A percentile compares a stretch with the other conserved stretches of the same genome.
Conservation (phyloP, 1,139 yeast species). For the Saccharomyces hybrid region DNA sequence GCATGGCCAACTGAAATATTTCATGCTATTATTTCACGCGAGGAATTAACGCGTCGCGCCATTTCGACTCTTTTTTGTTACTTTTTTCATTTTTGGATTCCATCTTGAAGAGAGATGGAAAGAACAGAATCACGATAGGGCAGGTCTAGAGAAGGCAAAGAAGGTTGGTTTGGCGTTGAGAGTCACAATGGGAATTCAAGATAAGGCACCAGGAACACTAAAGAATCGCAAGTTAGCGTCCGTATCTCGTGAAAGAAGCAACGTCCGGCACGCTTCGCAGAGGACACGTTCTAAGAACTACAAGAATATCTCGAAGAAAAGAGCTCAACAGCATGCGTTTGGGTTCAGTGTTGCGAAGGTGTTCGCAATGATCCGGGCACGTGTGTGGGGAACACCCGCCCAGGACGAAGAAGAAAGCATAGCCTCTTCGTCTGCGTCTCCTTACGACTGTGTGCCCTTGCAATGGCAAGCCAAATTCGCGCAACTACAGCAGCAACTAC, state of each 20-base stretch:
- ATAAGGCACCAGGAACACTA: neutral
- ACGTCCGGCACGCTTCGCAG: neutral
- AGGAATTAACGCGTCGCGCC: neutral
- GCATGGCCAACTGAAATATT: neutral
- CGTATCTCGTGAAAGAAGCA: neutral
- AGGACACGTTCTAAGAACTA: constrained; percentile 2
- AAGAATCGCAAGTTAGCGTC: neutral
- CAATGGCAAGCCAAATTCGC: constrained; percentile 35
- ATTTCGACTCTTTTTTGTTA: neutral
- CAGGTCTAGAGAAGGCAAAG: neutral
- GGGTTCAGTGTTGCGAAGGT: neutral
- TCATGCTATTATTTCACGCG: neutral
- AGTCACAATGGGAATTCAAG: neutral
- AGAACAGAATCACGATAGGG: neutral
- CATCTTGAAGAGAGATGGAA: neutral
- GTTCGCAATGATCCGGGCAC: neutral
- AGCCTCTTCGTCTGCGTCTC: neutral
- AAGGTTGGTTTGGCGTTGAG: neutral
- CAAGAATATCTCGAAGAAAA: constrained; percentile 3
- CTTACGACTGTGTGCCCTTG: constrained; percentile 16
- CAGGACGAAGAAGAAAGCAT: neutral
- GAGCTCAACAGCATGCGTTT: constrained; percentile 4
- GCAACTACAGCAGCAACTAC: constrained; percentile 47
- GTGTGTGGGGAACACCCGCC: neutral
- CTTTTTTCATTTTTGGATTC: neutral